Percentiles rank a stretch among this genome's conserved stretches.
Evolutionary conservation across 352 stramenopile species (phyloP).

Genomic region (Phytophthora nicotianae): DNA sequence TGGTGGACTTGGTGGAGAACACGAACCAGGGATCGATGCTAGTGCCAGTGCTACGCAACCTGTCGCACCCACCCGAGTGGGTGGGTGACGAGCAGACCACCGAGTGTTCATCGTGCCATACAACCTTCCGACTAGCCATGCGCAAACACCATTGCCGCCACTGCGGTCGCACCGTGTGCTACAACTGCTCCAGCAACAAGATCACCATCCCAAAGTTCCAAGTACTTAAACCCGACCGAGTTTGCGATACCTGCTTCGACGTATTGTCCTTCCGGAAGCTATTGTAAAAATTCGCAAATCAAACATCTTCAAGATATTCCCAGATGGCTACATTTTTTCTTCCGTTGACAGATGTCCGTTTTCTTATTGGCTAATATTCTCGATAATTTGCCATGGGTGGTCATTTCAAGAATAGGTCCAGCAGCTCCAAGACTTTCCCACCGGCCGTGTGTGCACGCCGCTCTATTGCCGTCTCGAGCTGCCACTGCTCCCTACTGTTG

Average conservation of each 20-base stretch:
- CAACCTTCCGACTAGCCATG: conserved; percentile 80
- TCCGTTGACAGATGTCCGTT: background rate
- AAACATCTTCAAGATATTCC: background rate
- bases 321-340: conserved; percentile 27
- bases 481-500: background rate
- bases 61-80: conserved; percentile 64
- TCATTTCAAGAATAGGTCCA: conserved; percentile 27
- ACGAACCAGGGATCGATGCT: conserved; percentile 83
- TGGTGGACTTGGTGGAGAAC: conserved; percentile 84
- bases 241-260: conserved; percentile 88
- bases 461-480: conserved; percentile 1
- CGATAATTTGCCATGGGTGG: conserved; percentile 9
- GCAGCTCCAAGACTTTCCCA: conserved; percentile 10
- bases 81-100: conserved; percentile 70
- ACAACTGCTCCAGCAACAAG: conserved; percentile 88
- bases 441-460: background rate
- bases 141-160: conserved; percentile 86
- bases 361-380: conserved; percentile 32
- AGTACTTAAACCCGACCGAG: conserved; percentile 63
- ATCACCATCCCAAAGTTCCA: conserved; percentile 88
- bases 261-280: conserved; percentile 83
- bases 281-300: conserved; percentile 41
- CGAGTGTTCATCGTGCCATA: conserved; percentile 79
- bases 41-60: conserved; percentile 81
- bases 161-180: conserved; percentile 83